A percentile compares a stretch with the other conserved stretches of the same genome.
Evolutionary conservation across 495 filamentous ascomycete species (phyloP).

Genomic region (Lineolata rhizophorae): DNA sequence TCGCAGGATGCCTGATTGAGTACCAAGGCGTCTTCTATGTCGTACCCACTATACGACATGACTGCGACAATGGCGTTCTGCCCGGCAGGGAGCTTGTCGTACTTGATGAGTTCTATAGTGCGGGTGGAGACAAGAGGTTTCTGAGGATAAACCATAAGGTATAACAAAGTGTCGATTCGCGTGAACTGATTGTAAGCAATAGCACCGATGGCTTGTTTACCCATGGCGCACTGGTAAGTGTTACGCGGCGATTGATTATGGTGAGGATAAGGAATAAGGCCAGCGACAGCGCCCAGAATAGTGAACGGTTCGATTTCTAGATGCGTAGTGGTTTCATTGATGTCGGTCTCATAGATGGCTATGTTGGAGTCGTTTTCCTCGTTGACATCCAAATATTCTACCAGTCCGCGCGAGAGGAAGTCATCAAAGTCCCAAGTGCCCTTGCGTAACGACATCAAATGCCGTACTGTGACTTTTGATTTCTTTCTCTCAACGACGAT

Average conservation of each 20-base stretch:
- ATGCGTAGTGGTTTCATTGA: constrained; percentile 65
- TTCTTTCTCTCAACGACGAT: constrained; percentile 80
- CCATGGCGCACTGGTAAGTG: constrained; percentile 99
- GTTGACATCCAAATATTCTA: constrained; percentile 95
- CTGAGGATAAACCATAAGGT: constrained; percentile 93
- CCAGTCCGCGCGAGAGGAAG: constrained; percentile 67
- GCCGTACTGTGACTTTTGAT: constrained; percentile 50
- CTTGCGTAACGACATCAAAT: constrained; percentile 55
- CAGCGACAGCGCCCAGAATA: constrained; percentile 89
- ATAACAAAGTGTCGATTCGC: constrained; percentile 84
- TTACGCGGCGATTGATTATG: constrained; percentile 99
- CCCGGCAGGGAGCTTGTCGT: constrained; percentile 89
- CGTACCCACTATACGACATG: constrained; percentile 97
- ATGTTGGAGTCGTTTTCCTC: constrained; percentile 95
- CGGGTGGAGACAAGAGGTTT: constrained; percentile 93
- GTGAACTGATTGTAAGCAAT: constrained; percentile 95
- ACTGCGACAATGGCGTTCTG: constrained; percentile 95
- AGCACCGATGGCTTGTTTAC: constrained; percentile 97
- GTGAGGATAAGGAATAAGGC: constrained; percentile 92
- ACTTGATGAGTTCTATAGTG: constrained; percentile 90
- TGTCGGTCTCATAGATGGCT: constrained; percentile 65
- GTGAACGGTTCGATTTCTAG: constrained; percentile 97
- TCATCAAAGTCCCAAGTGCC: constrained; percentile 78
- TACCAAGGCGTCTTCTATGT: constrained; percentile 96
- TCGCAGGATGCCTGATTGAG: constrained; percentile 90